Conservation (phyloP, 441 rosid genomes). For the Omphalea diandra region DNA sequence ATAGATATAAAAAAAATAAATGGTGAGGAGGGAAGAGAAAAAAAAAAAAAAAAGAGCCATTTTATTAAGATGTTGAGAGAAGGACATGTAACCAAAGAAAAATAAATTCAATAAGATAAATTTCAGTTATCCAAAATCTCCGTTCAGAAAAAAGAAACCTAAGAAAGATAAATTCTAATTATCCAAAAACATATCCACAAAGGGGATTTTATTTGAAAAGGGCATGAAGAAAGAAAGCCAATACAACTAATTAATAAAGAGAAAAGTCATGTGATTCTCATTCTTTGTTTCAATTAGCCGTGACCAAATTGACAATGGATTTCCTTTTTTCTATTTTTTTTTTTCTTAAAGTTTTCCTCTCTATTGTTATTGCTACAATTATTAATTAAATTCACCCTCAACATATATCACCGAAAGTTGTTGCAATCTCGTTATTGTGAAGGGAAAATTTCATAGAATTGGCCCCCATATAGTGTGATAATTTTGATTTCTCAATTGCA, state of each 20-base stretch:
- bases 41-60: too few species aligned
- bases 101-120: too few species aligned
- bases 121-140: background rate
- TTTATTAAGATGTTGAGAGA: too few species aligned
- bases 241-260: background rate
- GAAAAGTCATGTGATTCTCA: slow-evolving; percentile 33
- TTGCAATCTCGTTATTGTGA: slow-evolving; percentile 12
- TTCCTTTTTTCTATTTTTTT: background rate
- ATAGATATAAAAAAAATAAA: too few species aligned
- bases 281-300: slow-evolving; percentile 24
- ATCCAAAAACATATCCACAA: slow-evolving; percentile 13
- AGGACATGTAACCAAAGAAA: background rate
- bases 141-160: too few species aligned
- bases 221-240: background rate
- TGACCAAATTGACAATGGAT: slow-evolving; percentile 28
- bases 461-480: slow-evolving; percentile 25
- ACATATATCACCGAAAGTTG: slow-evolving; percentile 34
- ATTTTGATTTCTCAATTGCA: slow-evolving; percentile 32
- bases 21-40: too few species aligned
- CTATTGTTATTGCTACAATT: background rate
- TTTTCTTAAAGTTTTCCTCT: slow-evolving; percentile 3
- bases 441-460: background rate
- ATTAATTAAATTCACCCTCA: slow-evolving; percentile 7
- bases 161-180: too few species aligned
- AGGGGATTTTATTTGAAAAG: background rate